Evolutionary conservation across 352 stramenopile genomes (phyloP).

Genomic region (Phytopythium delawarense): DNA sequence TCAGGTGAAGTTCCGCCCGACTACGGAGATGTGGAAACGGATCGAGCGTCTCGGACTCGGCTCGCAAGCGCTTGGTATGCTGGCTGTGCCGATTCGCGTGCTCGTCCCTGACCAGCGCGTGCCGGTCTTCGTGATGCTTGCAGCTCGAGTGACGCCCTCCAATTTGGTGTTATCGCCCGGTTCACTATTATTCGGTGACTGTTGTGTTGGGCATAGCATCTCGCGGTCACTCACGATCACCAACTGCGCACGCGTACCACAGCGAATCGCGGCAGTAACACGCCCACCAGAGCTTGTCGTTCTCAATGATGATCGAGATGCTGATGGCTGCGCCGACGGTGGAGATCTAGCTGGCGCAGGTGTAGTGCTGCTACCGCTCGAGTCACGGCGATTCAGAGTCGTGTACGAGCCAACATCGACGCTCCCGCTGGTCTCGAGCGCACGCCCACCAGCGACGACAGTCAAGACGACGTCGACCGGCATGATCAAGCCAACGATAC

Average conservation of each 20-base stretch:
- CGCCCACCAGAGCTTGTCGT: constrained; percentile 22
- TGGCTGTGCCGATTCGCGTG: constrained; percentile 45
- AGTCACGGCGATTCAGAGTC: constrained; percentile 19
- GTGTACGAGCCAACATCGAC: constrained; percentile 26
- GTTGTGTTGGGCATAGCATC: constrained; percentile 35
- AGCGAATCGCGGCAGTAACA: constrained; percentile 25
- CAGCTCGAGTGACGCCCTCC: constrained; percentile 24
- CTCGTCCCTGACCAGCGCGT: constrained; percentile 58
- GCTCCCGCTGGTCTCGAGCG: constrained; percentile 3
- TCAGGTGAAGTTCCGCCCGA: constrained; percentile 66
- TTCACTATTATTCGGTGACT: constrained; percentile 29
- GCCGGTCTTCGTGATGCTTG: constrained; percentile 33
- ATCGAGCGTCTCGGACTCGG: constrained; percentile 45
- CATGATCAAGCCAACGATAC: constrained; percentile 5
- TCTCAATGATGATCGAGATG: constrained; percentile 16
- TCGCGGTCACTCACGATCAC: constrained; percentile 23
- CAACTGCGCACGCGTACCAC: constrained; percentile 26
- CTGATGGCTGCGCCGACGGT: constrained; percentile 1
- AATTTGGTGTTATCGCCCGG: constrained; percentile 11
- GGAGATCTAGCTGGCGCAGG: constrained; percentile 17
- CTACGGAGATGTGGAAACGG: constrained; percentile 35
- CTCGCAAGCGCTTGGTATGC: constrained; percentile 23
- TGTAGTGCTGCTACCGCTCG: constrained; percentile 25
- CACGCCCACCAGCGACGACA: neutral
- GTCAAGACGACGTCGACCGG: constrained; percentile 3